Base-by-base conservation (phyloP, 371 early-diverging fungal species). In the Mycotypha africana region DNA sequence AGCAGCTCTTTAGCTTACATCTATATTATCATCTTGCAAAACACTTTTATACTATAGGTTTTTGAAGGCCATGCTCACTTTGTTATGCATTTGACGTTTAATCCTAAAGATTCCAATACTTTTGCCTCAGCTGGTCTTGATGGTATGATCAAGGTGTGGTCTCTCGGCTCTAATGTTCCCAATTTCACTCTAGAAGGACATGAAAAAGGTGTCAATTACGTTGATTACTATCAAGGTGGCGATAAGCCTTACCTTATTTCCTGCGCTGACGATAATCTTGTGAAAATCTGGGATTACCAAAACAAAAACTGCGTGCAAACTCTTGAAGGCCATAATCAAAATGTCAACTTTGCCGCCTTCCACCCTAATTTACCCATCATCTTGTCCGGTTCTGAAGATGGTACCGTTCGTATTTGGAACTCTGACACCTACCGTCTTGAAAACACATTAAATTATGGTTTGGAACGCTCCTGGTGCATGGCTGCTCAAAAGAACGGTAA, bases 271-370 rank as follows among this genome's bases (percentile, higher is more conserved):
- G 97, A 97, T 49, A 65, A 60, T n/a, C 37, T 84, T 19, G 90
- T 96, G 51, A 96, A 97, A 58, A 85, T 99, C 23, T 99, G 99
- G 99, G 97, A 99, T 73, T 99, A 99, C 62, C 97, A 98, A 62
- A 99, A 93, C 78, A 97, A 94, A 70, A 89, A 91, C 21, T 96
- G 99, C 53, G 93, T 98, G 4, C 95, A 93, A 53, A 94, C 92
- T 1, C 79, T 99, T 35, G 93, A 95, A 66, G 99, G 99, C 3
- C 99, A 99, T 67, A 81, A 90, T 12, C 92, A 99, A 49, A 98
- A 99, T 57, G 93, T 99, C n/a, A 88, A 91, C 21, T 84, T 91
- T 44, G 88, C 92, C 4, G 82, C 86, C 20, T 99, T 92, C 76
- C 99, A 99, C 65, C 99, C 99, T 1, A 91, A 91, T 33, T 71